Evolutionary conservation across 805 yeast species (phyloP), one percentile per base, ranked within the genome.

Genomic region (Yarrowia deformans): DNA sequence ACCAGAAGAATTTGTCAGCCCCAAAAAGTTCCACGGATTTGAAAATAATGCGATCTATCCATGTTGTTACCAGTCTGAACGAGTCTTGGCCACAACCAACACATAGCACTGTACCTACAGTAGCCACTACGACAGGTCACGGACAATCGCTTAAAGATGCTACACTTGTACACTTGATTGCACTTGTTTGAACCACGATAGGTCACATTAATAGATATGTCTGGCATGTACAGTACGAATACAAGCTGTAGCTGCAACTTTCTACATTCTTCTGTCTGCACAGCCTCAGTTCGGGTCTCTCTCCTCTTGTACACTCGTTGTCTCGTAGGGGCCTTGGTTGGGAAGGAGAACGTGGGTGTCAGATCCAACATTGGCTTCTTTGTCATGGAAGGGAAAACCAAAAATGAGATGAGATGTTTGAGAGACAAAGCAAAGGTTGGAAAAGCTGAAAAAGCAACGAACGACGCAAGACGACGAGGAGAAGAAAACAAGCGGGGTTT

Each of bases 331-430:
- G 49, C 35, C n/a, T 48, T 23, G 35, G 35, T 52, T 35, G 10
- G 58, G 58, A 54, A 54, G 45, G 60, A 14, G 58, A 14, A 48
- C n/a, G 43, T 18, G 60, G 19, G 43, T 54, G 58, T 54, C 60
- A 39, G 60, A 23, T 54, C 46, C 23, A 39, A 54, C 34, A 23
- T 23, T 39, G 45, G 32, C 18, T 37, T 54, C 60, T 54, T 54
- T 54, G 60, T 54, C 60, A n/a, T 23, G 29, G 29, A 23, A 23
- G 29, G 29, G 29, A 8, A 23, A 16, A 52, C 42, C 29, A 52
- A 54, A 52, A 54, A 39, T n/a, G 60, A 39, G 45, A 54, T 37
- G 60, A 54, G 45, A 54, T 39, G 60, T 37, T 54, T 39, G 54
- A 49, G 37, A 49, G 39, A 13, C 10, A 37, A 37, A 37, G 29